These are phyloP conservation scores for Lathyrus oleraceus DNA, from an alignment of 306 rosid genomes.

Conservation along the genomic window DNA sequence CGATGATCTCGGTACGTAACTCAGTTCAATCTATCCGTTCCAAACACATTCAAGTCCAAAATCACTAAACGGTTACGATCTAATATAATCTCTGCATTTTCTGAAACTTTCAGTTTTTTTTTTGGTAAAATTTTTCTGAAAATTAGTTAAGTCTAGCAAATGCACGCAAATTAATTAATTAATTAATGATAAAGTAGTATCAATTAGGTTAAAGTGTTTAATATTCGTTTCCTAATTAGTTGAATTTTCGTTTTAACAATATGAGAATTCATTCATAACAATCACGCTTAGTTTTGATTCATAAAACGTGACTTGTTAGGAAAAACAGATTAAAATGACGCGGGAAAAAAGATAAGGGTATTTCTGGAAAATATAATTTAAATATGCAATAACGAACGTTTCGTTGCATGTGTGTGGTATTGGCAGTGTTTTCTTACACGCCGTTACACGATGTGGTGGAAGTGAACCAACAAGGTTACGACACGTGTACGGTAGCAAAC, in stretches of 20 bases:
- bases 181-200: background rate
- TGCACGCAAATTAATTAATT: background rate
- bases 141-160: background rate
- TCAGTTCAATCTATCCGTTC: background rate
- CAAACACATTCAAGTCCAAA: background rate
- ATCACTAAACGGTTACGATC: background rate
- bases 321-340: background rate
- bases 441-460: constrained; percentile 77
- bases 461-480: constrained; percentile 53
- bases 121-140: background rate
- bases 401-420: constrained; percentile 1
- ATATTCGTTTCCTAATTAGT: constrained; percentile 2
- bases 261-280: background rate
- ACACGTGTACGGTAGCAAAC: constrained; percentile 45
- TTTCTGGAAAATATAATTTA: background rate
- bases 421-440: constrained; percentile 73
- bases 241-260: background rate
- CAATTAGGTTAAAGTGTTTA: background rate
- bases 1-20: constrained; percentile 58
- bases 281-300: background rate
- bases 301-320: background rate
- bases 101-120: background rate
- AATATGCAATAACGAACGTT: background rate
- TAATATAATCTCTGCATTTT: background rate
- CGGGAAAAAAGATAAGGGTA: background rate